These are phyloP conservation scores for Piedraia hortae DNA, from an alignment of 2,329 filamentous ascomycete species.

Conservation along the genomic window DNA sequence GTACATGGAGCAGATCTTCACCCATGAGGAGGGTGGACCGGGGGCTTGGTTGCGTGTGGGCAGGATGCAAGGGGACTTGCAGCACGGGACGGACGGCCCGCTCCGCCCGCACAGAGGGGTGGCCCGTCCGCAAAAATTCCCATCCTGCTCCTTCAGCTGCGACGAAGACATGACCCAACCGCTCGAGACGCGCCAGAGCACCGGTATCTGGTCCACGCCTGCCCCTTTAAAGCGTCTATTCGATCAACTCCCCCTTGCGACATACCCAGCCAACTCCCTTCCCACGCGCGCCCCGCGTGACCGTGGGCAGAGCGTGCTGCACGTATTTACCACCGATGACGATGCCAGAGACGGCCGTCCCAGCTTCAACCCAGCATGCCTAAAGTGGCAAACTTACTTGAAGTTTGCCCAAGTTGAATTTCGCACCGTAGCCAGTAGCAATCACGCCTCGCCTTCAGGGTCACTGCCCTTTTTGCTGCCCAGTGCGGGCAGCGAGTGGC, in stretches of 20 bases:
- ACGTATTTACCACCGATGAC: constrained; percentile 45
- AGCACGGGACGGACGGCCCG: too few species aligned
- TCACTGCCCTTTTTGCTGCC: constrained; percentile 57
- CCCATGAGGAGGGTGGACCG: too few species aligned
- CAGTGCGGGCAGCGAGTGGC: constrained; percentile 27
- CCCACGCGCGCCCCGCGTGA: constrained; percentile 30
- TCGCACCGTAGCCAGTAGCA: constrained; percentile 43
- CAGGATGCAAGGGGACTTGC: too few species aligned
- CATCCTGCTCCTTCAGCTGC: too few species aligned
- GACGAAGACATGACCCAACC: too few species aligned
- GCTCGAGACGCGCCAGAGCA: constrained; percentile 1
- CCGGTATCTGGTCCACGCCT: constrained; percentile 30
- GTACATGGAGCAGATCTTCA: too few species aligned
- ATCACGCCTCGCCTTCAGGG: constrained; percentile 77
- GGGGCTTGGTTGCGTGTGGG: too few species aligned
- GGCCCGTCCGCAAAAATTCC: too few species aligned
- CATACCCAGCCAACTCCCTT: constrained; percentile 47
- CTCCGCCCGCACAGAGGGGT: too few species aligned
- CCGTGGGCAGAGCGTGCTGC: constrained; percentile 30
- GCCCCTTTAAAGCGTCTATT: constrained; percentile 57
- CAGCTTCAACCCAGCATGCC: constrained; percentile 73
- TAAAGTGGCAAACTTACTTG: constrained; percentile 91
- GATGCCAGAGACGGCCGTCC: constrained; percentile 34
- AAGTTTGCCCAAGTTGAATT: constrained; percentile 47
- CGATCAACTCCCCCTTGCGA: constrained; percentile 51